These are phyloP conservation scores for Aspergillus panamensis DNA, from an alignment of 495 filamentous ascomycete genomes.

Conservation along the genomic window DNA sequence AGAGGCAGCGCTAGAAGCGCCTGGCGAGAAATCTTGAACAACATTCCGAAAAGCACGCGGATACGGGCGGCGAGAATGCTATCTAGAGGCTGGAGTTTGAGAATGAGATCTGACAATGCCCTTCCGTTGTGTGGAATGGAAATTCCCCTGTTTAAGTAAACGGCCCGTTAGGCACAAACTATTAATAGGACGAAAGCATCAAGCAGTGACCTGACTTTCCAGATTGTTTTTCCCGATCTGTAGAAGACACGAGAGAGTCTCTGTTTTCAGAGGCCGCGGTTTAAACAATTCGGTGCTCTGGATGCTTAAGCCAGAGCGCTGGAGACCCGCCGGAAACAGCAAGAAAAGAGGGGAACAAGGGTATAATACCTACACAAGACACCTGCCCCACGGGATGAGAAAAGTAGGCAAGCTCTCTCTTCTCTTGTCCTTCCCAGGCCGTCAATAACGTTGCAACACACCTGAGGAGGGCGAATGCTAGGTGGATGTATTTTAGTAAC, in stretches of 20 bases:
- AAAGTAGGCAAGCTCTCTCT: background rate
- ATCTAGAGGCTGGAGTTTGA: constrained; percentile 28
- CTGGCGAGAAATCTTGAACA: constrained; percentile 32
- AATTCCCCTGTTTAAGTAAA: constrained; percentile 40
- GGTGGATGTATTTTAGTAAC: too few relatives aligned
- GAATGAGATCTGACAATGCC: constrained; percentile 24
- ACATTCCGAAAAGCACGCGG: constrained; percentile 30
- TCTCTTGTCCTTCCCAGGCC: background rate
- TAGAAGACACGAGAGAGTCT: background rate
- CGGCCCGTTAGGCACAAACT: background rate
- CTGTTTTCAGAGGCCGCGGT: constrained; percentile 18
- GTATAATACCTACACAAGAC: background rate
- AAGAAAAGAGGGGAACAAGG: background rate
- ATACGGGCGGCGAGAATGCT: constrained; percentile 10
- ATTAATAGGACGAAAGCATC: constrained; percentile 11
- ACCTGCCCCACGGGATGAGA: background rate
- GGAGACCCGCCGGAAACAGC: constrained; percentile 6
- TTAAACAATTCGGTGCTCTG: background rate
- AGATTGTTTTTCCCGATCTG: constrained; percentile 2
- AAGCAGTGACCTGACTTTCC: background rate
- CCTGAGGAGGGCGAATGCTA: background rate
- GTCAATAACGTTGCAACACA: background rate
- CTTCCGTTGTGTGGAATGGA: constrained; percentile 33
- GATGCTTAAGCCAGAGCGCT: background rate
- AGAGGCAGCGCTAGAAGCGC: constrained; percentile 37